phyloP scores from a whole-genome alignment of 2,329 filamentous ascomycete genomes.

The Alternaria dauci region DNA sequence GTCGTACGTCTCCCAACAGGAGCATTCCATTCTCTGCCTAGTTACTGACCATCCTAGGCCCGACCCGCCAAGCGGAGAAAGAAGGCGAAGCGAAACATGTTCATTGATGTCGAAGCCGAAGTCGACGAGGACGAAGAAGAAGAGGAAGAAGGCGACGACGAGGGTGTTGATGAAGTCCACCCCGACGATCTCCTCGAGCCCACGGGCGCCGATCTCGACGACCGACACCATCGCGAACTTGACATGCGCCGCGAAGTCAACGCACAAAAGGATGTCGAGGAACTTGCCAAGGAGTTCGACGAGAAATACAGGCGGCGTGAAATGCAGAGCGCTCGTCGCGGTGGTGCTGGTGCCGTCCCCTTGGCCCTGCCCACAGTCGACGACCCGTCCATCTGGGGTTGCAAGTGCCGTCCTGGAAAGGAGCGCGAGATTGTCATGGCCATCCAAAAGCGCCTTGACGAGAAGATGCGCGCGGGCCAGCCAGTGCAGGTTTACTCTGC shows the following conservation, averaged over 20 bases:
- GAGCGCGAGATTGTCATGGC: constrained; percentile 89
- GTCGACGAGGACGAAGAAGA: constrained; percentile 90
- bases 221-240: constrained; percentile 90
- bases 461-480: constrained; percentile 78
- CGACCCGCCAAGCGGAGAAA: constrained; percentile 82
- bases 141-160: constrained; percentile 81
- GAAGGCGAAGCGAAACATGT: constrained; percentile 78
- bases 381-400: constrained; percentile 94
- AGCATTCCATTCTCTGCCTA: constrained; percentile 2
- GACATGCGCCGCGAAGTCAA: constrained; percentile 90
- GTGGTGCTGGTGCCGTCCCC: constrained; percentile 43
- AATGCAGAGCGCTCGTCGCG: constrained; percentile 43
- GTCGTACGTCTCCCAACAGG: constrained; percentile 30
- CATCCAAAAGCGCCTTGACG: constrained; percentile 88
- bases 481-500: constrained; percentile 86
- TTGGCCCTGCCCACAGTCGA: constrained; percentile 90
- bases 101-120: constrained; percentile 98
- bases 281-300: constrained; percentile 81
- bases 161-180: constrained; percentile 88
- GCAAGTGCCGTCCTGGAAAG: constrained; percentile 93
- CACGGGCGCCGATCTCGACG: constrained; percentile 81
- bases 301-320: constrained; percentile 84
- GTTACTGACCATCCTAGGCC: constrained; percentile 56
- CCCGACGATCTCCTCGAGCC: constrained; percentile 86
- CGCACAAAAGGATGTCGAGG: constrained; percentile 89